Percentiles rank a stretch among this genome's conserved stretches.
phyloP scores from a whole-genome alignment of 305 asterid genomes.

The Solanum aculeatissimum region DNA sequence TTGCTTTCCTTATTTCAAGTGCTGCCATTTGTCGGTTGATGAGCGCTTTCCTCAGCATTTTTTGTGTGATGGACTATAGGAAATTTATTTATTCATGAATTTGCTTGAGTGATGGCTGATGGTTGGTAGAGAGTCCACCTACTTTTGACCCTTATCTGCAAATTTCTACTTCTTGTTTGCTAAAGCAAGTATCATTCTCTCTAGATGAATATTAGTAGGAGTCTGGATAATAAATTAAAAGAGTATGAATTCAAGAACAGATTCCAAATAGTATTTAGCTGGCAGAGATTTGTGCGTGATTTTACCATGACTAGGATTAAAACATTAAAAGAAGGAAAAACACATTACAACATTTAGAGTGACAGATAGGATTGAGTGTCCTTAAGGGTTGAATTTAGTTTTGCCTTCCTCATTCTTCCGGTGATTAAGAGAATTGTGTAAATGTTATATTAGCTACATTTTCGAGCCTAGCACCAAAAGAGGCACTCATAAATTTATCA shows the following conservation, averaged over 20 bases:
- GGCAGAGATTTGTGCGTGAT: background rate
- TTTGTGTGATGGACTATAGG: background rate
- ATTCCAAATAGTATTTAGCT: background rate
- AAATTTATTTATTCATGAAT: background rate
- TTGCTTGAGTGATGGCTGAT: background rate
- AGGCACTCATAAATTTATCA: background rate
- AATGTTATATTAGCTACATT: background rate
- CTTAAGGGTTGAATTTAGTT: background rate
- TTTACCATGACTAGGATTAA: background rate
- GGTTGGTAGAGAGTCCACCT: background rate
- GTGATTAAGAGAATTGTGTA: background rate
- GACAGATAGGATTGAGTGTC: background rate
- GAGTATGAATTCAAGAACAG: background rate
- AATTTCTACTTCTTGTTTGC: background rate
- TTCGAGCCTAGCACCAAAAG: background rate
- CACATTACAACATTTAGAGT: background rate
- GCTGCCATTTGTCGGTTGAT: background rate
- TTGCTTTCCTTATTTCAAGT: background rate
- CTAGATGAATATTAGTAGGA: background rate
- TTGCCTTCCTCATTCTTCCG: background rate
- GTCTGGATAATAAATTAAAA: background rate
- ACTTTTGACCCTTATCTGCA: background rate
- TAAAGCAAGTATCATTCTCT: background rate
- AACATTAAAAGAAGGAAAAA: background rate
- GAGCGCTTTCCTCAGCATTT: background rate